phyloP scores from a whole-genome alignment of 1,284 basidiomycete genomes.

The Amylostereum areolatum region DNA sequence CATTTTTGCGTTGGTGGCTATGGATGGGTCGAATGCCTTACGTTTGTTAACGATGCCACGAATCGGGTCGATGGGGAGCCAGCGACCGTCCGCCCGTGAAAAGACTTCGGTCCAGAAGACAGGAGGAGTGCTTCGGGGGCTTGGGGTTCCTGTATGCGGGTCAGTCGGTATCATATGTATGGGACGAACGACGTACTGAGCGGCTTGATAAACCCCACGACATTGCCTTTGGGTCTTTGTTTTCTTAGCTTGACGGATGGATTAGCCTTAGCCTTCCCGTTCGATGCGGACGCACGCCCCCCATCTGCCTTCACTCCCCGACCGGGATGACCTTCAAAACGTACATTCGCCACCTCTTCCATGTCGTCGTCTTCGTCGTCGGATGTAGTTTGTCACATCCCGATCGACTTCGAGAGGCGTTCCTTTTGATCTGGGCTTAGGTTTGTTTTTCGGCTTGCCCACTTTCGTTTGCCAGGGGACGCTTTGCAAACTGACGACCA shows the following conservation, averaged over 20 bases:
- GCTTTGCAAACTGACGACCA: slow-evolving; percentile 88
- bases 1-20: slow-evolving; percentile 24
- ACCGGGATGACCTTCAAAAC: no score
- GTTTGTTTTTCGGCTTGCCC: slow-evolving; percentile 47
- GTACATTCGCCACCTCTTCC: slow-evolving; percentile 23
- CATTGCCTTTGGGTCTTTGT: slow-evolving; percentile 40
- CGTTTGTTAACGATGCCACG: slow-evolving; percentile 76
- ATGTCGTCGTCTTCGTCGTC: slow-evolving; percentile 30
- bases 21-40: slow-evolving; percentile 76
- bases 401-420: slow-evolving; percentile 25
- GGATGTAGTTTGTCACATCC: slow-evolving; percentile 19
- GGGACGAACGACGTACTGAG: slow-evolving; percentile 11
- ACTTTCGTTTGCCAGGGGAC: slow-evolving; percentile 76
- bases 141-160: slow-evolving; percentile 27
- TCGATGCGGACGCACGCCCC: slow-evolving; percentile 29
- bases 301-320: slow-evolving; percentile 26
- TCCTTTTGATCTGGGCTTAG: slow-evolving; percentile 28
- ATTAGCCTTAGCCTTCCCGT: slow-evolving; percentile 47
- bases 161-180: neutral
- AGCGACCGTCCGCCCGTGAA: slow-evolving; percentile 84
- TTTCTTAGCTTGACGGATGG: slow-evolving; percentile 53
- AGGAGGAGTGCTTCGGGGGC: slow-evolving; percentile 68
- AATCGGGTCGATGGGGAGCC: slow-evolving; percentile 92
- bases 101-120: slow-evolving; percentile 98
- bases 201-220: slow-evolving; percentile 19